Conservation (phyloP, 2,329 filamentous ascomycete species). For the Penicillium sp. region DNA sequence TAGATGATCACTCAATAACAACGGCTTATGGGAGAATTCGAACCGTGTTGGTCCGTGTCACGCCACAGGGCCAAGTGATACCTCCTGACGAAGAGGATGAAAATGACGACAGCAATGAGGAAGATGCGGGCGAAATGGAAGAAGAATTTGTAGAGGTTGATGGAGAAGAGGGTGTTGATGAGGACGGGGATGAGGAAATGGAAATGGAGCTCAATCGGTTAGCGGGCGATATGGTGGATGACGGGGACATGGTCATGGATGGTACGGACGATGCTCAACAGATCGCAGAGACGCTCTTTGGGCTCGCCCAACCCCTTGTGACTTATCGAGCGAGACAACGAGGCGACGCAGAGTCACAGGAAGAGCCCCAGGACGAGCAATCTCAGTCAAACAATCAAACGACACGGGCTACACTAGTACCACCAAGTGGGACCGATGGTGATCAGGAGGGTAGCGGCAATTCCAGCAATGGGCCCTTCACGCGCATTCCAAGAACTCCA, state of each 20-base stretch:
- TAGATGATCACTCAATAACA: slow-evolving; percentile 78
- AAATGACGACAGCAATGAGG: slow-evolving; percentile 47
- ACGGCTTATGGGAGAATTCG: slow-evolving; percentile 56
- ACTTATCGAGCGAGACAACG: background rate
- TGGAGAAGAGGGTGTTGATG: slow-evolving; percentile 46
- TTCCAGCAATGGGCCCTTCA: slow-evolving; percentile 29
- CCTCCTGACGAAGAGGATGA: slow-evolving; percentile 55
- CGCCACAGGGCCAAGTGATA: slow-evolving; percentile 47
- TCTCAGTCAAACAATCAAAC: slow-evolving; percentile 4
- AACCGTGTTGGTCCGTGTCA: slow-evolving; percentile 46
- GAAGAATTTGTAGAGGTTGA: slow-evolving; percentile 50
- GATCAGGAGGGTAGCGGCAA: slow-evolving; percentile 22
- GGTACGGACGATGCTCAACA: slow-evolving; percentile 71
- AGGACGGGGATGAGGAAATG: slow-evolving; percentile 51
- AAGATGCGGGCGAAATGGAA: slow-evolving; percentile 52
- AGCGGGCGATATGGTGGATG: slow-evolving; percentile 35
- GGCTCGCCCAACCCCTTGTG: slow-evolving; percentile 62
- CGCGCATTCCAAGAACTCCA: slow-evolving; percentile 83
- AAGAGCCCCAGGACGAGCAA: slow-evolving; percentile 14
- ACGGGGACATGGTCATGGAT: slow-evolving; percentile 57
- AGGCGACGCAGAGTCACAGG: background rate
- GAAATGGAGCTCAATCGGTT: slow-evolving; percentile 30
- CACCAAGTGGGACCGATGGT: slow-evolving; percentile 22
- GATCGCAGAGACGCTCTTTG: slow-evolving; percentile 76
- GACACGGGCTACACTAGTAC: slow-evolving; percentile 16